phyloP scores from a whole-genome alignment of 441 rosid species.

The Dalechampia spathulata region DNA sequence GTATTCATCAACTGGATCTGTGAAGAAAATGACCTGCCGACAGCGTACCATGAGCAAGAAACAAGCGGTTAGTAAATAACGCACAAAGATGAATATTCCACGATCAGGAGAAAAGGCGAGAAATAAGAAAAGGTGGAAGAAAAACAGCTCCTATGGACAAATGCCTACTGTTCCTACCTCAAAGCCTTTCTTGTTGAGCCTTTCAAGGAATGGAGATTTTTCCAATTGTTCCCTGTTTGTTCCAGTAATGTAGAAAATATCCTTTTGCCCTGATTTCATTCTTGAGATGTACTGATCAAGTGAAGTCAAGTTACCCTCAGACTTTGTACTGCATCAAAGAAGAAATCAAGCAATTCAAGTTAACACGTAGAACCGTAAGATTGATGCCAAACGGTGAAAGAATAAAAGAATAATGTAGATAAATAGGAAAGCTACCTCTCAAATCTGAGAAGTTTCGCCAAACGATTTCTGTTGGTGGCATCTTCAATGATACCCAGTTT shows the following conservation, averaged over 20 bases:
- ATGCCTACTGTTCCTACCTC: slow-evolving; percentile 62
- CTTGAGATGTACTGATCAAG: slow-evolving; percentile 93
- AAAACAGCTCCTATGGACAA: background rate
- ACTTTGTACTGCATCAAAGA: slow-evolving; percentile 56
- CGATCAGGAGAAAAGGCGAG: background rate
- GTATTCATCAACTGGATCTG: slow-evolving; percentile 92
- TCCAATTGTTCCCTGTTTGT: slow-evolving; percentile 82
- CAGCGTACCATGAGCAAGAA: slow-evolving; percentile 14
- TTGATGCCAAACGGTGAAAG: background rate
- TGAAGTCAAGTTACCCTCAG: slow-evolving; percentile 85
- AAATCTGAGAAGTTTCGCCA: slow-evolving; percentile 87
- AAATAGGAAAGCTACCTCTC: slow-evolving; percentile 81
- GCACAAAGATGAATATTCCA: too few relatives aligned
- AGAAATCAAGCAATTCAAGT: slow-evolving; percentile 1
- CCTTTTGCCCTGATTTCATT: slow-evolving; percentile 85
- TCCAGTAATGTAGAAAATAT: slow-evolving; percentile 88
- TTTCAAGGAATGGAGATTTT: slow-evolving; percentile 91
- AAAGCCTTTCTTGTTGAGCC: slow-evolving; percentile 82
- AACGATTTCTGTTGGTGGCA: slow-evolving; percentile 77
- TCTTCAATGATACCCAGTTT: slow-evolving; percentile 94
- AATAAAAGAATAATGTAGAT: too few relatives aligned
- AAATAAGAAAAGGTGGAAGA: background rate
- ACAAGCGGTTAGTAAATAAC: too few relatives aligned
- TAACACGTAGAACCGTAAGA: background rate
- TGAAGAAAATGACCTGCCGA: slow-evolving; percentile 98